Base-by-base conservation (phyloP, 306 rosid genomes). In the Corylus heterophylla region DNA sequence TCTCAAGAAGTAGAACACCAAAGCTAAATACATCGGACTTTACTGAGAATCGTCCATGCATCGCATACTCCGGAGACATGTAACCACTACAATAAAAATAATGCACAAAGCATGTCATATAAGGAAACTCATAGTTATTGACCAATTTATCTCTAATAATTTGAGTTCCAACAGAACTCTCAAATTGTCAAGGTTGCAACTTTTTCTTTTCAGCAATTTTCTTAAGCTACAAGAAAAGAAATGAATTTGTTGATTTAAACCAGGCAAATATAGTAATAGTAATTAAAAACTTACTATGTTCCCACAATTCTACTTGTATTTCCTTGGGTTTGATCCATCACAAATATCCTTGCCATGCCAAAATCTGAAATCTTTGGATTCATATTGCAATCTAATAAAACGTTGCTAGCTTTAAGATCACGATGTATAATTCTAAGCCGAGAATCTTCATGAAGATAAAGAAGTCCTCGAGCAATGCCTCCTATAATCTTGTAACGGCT, bases 61-160 rank as follows among this genome's bases (percentile, higher is more conserved):
- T 81, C 39, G 78, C 85, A 54, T 90, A 88, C 14, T 90, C 85
- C 0, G 87, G 90, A 63, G 89, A 89, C 89, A 90, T 88, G 27
- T 90, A 90, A 14, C 89, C 88, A 2, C 92, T 90, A 17, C 3
- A 77, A 87, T 1, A n/a, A 45, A 62, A 6, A 45, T 13, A 54
- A 54, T 54, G 5, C 20, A 54, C 7, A 17, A 54, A 54, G 17
- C 8, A n/a, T 54, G 17, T 54, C 22, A 5, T 4, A 54, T 17
- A 16, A 16, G 59, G 20, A 54, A 18, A 25, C 27, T 18, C 11
- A 7, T 54, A 9, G 61, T 22, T 22, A 22, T 22, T 22, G 25
- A 17, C 20, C 22, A 17, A 18, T 54, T 54, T 18, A 54, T 18
- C 61, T 5, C 61, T 20, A 7, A 7, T 18, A 18, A 18, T 54